Evolutionary conservation across 83 land plant species (phyloP), one percentile per base, ranked within the genome.

Genomic region (Diphasiastrum complanatum): DNA sequence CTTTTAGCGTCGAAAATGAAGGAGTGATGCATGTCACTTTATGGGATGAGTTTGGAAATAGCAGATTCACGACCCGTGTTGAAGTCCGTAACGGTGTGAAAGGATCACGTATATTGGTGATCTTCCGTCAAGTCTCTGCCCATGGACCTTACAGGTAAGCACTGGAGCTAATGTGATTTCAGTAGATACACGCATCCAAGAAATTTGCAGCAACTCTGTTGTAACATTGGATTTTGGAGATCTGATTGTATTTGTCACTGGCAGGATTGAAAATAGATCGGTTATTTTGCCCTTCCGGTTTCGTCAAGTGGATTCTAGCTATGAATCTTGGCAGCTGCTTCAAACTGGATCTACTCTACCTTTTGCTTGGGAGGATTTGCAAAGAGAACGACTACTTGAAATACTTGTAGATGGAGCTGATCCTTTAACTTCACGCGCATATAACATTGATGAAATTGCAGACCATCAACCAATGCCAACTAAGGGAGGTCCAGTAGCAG

Each of bases 281-380:
- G 36, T 80, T 45, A 76, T 80, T 64, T 54, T 92, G 33, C 85
- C 97, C 6, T 37, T 95, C 37, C 74, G 72, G 33, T 79, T 78
- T 69, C 92, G 99, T 27, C 99, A 95, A 79, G 89, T 63, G 1
- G 87, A 78, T 71, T 74, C 92, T 28, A 36, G 63, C 37, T 68
- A 65, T 77, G 76, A 83, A 45, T 85, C 87, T 5, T 95, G 99
- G 99, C 63, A 71, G 48, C 47, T 65, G 34, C 81, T 95, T 43
- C 77, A 65, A 38, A 80, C 93, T 22, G 81, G 93, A 59, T 51
- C 85, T 47, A 80, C 96, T 58, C 75, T 64, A 48, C 69, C 93
- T 55, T 95, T 83, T 77, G 81, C 83, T 35, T 95, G 99, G 99
- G 97, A 95, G 71, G 92, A 89, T 81, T 80, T 95, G 71, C 76